Base-by-base conservation (phyloP, 1,284 basidiomycete species). In the Fomitiporia mediterranea region DNA sequence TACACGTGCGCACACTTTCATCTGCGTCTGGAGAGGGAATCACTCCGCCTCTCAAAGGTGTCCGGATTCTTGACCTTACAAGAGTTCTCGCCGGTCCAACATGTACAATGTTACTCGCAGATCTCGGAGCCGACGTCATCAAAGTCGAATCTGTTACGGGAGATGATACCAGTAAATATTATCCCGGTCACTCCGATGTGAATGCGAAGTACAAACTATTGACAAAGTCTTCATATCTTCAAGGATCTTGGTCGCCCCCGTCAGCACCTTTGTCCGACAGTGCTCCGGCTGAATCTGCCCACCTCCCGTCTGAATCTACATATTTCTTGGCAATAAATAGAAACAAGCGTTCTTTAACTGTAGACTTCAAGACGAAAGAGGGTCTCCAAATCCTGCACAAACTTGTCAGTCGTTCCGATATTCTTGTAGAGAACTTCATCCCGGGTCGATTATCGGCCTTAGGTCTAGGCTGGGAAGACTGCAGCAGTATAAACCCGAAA, bases 241-340 rank as follows among this genome's bases (percentile, higher is more conserved):
- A 56, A 91, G 89, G 89, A 63, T 80, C 84, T 44, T 95, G 89
- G 92, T 72, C 74, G 48, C 91, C 92, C 2, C 91, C 92, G 2
- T 80, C 82, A 5, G 90, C 91, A 2, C 84, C 88, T 21, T 65
- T 82, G 17, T 65, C 74, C 3, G 64, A 75, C 5, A 69, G 74
- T 34, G 77, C 78, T 34, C 81, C 82, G 1, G 61, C 68, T 23
- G 79, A 78, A 56, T 70, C 84, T 0, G 68, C 78, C 5, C 83
- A 93, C 65, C 76, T 94, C 0, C 93, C 94, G 3, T 82, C 92
- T 7, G 94, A 98, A 69, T 91, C 91, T 2, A 92, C 95, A 0
- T 98, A 98, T 70, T 98, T 97, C 67, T 79, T 98, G 13, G 81
- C 86, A 1, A 85, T 83, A 1, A 98, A 98, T 69, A 77, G 95